These are phyloP conservation scores for Loxodes magnus DNA, from an alignment of 73 alveolate genomes.

Conservation along the genomic window DNA sequence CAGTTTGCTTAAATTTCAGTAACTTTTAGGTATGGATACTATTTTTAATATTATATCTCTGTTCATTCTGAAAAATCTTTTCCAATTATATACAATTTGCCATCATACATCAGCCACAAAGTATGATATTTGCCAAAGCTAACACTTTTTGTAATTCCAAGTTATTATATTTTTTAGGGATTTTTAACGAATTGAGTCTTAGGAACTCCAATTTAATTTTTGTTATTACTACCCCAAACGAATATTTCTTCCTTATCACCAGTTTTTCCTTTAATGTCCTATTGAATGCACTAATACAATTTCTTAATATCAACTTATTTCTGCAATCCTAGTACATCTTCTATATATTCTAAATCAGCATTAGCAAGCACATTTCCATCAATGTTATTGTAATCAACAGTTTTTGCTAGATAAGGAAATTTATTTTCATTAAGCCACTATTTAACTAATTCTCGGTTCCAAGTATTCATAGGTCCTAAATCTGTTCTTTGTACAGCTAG, in stretches of 20 bases:
- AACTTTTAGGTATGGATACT: not conserved
- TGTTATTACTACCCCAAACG: slow-evolving; percentile 5
- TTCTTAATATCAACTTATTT: not conserved
- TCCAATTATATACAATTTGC: not conserved
- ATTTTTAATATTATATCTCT: not conserved
- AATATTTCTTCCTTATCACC: not conserved
- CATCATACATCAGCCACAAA: not conserved
- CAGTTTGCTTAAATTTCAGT: not conserved
- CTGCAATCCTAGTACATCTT: slow-evolving; percentile 7
- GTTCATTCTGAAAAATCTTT: not conserved
- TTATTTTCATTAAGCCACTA: too few relatives aligned
- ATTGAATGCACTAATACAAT: not conserved
- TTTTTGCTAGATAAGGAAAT: too few relatives aligned
- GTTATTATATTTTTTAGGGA: not conserved
- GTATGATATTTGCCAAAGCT: not conserved
- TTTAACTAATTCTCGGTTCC: too few relatives aligned
- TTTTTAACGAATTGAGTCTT: not conserved
- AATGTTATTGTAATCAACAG: slow-evolving; percentile 5
- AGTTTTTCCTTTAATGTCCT: not conserved
- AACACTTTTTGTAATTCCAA: not conserved
- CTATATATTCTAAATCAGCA: not conserved
- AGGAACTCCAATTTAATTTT: not conserved
- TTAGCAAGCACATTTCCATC: slow-evolving; percentile 5
- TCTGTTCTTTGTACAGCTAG: too few relatives aligned
- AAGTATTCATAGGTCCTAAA: too few relatives aligned